phyloP scores from a whole-genome alignment of 108 stramenopile species.

The Bacterosira constricta region DNA sequence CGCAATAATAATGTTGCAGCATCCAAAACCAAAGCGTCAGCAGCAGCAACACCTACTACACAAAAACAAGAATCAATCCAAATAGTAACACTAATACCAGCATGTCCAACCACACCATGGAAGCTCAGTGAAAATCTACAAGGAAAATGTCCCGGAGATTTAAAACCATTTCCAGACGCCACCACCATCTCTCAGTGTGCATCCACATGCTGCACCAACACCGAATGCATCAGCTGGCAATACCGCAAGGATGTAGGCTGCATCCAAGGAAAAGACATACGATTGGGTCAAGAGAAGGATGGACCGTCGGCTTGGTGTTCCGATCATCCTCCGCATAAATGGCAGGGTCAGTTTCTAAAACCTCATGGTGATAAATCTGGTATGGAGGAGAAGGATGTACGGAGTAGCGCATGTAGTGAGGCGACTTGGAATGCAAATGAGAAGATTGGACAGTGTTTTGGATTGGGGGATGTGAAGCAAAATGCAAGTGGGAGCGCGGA shows the following conservation, averaged over 20 bases:
- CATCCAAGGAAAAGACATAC: slow-evolving; percentile 52
- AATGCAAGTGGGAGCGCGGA: slow-evolving; percentile 31
- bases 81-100: too few species aligned
- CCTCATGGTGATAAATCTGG: background rate
- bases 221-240: slow-evolving; percentile 57
- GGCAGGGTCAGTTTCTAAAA: slow-evolving; percentile 56
- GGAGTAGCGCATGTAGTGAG: slow-evolving; percentile 22
- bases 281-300: slow-evolving; percentile 64
- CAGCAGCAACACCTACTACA: too few species aligned
- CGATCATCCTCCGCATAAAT: slow-evolving; percentile 53
- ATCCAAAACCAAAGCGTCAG: too few species aligned
- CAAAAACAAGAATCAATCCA: too few species aligned
- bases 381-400: slow-evolving; percentile 12
- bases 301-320: slow-evolving; percentile 56
- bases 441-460: slow-evolving; percentile 62
- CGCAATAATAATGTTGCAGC: background rate
- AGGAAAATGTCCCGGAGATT: slow-evolving; percentile 50
- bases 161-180: slow-evolving; percentile 14
- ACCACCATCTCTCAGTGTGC: slow-evolving; percentile 43
- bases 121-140: slow-evolving; percentile 54
- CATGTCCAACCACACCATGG: slow-evolving; percentile 47
- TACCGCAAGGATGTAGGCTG: slow-evolving; percentile 55
- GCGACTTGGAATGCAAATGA: slow-evolving; percentile 61
- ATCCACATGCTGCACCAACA: slow-evolving; percentile 39
- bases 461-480: slow-evolving; percentile 52